Evolutionary conservation across 768 basidiomycete genomes (phyloP).

Genomic region (Tricholoma sp.): DNA sequence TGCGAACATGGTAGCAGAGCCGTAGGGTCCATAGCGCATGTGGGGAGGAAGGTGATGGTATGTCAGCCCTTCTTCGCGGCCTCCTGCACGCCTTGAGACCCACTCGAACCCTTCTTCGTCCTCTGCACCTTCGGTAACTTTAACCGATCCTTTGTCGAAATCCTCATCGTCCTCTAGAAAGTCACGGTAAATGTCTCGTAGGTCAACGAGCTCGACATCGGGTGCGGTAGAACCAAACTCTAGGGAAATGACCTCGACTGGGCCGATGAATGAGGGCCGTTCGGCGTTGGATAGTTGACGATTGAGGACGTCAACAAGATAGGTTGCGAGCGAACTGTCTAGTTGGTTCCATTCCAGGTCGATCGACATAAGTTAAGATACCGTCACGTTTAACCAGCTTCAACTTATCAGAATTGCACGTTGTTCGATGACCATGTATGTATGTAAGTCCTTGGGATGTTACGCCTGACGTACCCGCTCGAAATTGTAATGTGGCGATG

Average conservation of each 20-base stretch:
- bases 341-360: conserved; percentile 92
- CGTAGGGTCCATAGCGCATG: conserved; percentile 57
- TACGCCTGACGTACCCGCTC: no score
- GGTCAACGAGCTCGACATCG: conserved; percentile 84
- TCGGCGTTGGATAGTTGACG: conserved; percentile 62
- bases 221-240: conserved; percentile 84
- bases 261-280: conserved; percentile 93
- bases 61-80: conserved; percentile 50
- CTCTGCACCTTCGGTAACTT: conserved; percentile 45
- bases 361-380: conserved; percentile 82
- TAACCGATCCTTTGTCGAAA: conserved; percentile 42
- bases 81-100: conserved; percentile 64
- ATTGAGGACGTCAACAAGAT: conserved; percentile 74
- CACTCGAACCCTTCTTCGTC: conserved; percentile 82
- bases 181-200: conserved; percentile 91
- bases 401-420: background rate
- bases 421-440: no score
- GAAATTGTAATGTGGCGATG: no score
- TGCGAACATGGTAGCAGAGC: conserved; percentile 53
- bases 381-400: no score
- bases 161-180: conserved; percentile 84
- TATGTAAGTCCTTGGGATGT: no score
- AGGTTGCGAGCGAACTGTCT: conserved; percentile 62
- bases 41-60: conserved; percentile 74
- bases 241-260: conserved; percentile 78